phyloP scores from a whole-genome alignment of 345 rosid species.

The Bruguiera sexangula region DNA sequence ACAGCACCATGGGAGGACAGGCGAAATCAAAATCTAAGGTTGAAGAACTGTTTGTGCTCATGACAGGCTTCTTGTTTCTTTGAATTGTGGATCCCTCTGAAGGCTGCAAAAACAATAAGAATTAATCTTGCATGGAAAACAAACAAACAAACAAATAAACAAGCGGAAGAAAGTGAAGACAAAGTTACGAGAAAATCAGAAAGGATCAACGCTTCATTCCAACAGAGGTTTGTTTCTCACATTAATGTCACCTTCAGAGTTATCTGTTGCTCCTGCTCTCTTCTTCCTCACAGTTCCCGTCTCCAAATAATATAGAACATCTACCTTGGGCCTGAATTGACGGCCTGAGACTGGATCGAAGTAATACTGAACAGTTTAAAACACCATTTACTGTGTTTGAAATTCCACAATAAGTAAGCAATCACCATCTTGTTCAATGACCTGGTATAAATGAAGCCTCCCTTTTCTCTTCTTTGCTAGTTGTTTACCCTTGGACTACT shows the following conservation, averaged over 20 bases:
- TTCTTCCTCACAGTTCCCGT: constrained; percentile 34
- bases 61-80: constrained; percentile 28
- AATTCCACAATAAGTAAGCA: neutral
- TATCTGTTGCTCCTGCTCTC: constrained; percentile 23
- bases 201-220: neutral
- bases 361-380: constrained; percentile 37
- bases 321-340: constrained; percentile 47
- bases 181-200: neutral
- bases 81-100: constrained; percentile 26
- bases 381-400: neutral
- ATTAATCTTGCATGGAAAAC: neutral
- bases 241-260: constrained; percentile 21
- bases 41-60: constrained; percentile 8
- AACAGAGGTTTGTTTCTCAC: constrained; percentile 31
- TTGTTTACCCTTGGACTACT: no score
- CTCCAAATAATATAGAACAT: constrained; percentile 43
- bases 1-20: constrained; percentile 44
- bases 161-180: neutral
- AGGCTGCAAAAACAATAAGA: constrained; percentile 26
- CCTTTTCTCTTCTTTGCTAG: neutral
- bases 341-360: constrained; percentile 30
- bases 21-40: constrained; percentile 42
- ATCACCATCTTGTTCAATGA: neutral
- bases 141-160: neutral
- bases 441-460: neutral